phyloP scores from a whole-genome alignment of 2,329 filamentous ascomycete species.

The Sclerotinia spermophila region DNA sequence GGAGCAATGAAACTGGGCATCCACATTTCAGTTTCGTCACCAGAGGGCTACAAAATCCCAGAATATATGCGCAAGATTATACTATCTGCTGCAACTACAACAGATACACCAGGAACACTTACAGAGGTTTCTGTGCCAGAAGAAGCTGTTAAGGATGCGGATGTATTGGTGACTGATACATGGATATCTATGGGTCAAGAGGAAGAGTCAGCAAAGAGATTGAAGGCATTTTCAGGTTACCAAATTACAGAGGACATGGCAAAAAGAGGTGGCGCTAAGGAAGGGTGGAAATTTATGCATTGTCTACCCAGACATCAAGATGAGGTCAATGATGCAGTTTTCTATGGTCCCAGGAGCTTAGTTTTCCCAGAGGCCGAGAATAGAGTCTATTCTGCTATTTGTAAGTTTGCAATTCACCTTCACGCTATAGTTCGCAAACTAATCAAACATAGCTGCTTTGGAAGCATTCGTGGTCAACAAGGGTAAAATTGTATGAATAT shows the following conservation, averaged over 20 bases:
- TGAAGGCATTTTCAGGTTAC: slow-evolving; percentile 83
- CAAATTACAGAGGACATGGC: slow-evolving; percentile 88
- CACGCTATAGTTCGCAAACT: slow-evolving; percentile 13
- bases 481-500: slow-evolving; percentile 58
- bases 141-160: slow-evolving; percentile 77
- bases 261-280: slow-evolving; percentile 77
- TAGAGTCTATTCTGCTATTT: slow-evolving; percentile 82
- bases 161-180: slow-evolving; percentile 92
- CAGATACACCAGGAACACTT: slow-evolving; percentile 61
- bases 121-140: slow-evolving; percentile 75
- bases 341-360: slow-evolving; percentile 79
- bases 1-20: slow-evolving; percentile 84
- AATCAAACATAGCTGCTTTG: slow-evolving; percentile 55
- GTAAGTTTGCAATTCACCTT: slow-evolving; percentile 44
- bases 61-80: slow-evolving; percentile 71
- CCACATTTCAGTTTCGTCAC: slow-evolving; percentile 82
- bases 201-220: slow-evolving; percentile 69
- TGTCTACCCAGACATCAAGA: slow-evolving; percentile 89
- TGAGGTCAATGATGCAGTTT: slow-evolving; percentile 92
- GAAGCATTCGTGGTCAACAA: slow-evolving; percentile 95
- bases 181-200: slow-evolving; percentile 99
- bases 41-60: slow-evolving; percentile 79
- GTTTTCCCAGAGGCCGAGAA: slow-evolving; percentile 97
- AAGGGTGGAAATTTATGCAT: slow-evolving; percentile 97
- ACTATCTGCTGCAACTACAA: slow-evolving; percentile 53